Evolutionary conservation across 2,329 filamentous ascomycete genomes (phyloP).

Genomic region (Zymoseptoria passerinii): DNA sequence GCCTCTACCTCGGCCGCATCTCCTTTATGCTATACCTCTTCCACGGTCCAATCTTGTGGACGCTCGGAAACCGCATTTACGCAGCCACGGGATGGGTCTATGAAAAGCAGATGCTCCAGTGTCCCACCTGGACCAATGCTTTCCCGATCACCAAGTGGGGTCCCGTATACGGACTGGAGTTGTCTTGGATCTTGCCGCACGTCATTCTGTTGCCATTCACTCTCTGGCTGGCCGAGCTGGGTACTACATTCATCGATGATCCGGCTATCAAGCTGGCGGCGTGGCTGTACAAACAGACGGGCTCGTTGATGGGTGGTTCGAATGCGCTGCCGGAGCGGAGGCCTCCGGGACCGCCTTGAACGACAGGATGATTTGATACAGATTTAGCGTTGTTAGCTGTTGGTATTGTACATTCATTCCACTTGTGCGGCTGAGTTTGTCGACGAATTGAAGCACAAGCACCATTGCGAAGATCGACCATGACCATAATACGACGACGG

Average conservation of each 20-base stretch:
- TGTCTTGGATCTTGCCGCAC: conserved; percentile 52
- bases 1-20: conserved; percentile 55
- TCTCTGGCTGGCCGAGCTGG: conserved; percentile 49
- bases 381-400: neutral
- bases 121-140: conserved; percentile 50
- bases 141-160: conserved; percentile 49
- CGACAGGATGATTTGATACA: neutral
- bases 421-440: neutral
- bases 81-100: conserved; percentile 50
- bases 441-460: too few relatives aligned
- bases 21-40: conserved; percentile 57
- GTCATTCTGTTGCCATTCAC: conserved; percentile 53
- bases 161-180: conserved; percentile 50
- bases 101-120: conserved; percentile 41
- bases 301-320: neutral
- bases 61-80: conserved; percentile 56
- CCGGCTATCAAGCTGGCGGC: conserved; percentile 51
- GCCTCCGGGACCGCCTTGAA: neutral
- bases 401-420: neutral
- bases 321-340: neutral
- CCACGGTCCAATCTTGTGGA: conserved; percentile 54
- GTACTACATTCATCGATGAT: conserved; percentile 50
- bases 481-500: too few relatives aligned
- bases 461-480: too few relatives aligned
- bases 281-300: conserved; percentile 48